phyloP scores from a whole-genome alignment of 352 stramenopile species.

The Aphanomyces euteiches region DNA sequence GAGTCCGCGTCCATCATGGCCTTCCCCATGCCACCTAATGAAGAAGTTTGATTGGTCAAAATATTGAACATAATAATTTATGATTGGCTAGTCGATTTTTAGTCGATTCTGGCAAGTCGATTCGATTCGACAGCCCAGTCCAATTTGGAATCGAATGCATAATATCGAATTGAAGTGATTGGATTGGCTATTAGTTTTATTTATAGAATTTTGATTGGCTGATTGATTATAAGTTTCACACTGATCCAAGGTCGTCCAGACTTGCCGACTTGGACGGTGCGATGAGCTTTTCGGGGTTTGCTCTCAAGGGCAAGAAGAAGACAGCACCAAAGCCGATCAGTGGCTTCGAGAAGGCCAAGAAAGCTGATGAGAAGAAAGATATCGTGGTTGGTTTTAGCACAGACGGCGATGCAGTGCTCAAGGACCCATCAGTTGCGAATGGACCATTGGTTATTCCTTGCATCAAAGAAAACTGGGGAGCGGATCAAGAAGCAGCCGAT shows the following conservation, averaged over 20 bases:
- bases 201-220: constrained; percentile 22
- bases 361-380: constrained; percentile 41
- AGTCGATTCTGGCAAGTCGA: too few species aligned
- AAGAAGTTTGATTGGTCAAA: too few species aligned
- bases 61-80: too few species aligned
- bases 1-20: too few species aligned
- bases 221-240: constrained; percentile 22
- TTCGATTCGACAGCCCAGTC: too few species aligned
- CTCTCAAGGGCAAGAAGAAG: constrained; percentile 71
- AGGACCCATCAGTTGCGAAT: constrained; percentile 34
- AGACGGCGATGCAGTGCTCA: constrained; percentile 34
- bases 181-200: constrained; percentile 6
- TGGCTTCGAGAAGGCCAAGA: constrained; percentile 29
- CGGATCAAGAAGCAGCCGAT: constrained; percentile 4
- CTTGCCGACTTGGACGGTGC: neutral
- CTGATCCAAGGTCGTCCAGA: constrained; percentile 26
- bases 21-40: too few species aligned
- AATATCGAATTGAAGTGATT: neutral
- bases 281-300: constrained; percentile 64
- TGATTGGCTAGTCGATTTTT: too few species aligned
- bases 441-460: constrained; percentile 64
- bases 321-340: constrained; percentile 30
- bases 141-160: too few species aligned
- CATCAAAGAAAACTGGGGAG: constrained; percentile 59
- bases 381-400: constrained; percentile 77